Percentiles rank a stretch among this genome's conserved stretches.
Conservation (phyloP, 2,329 filamentous ascomycete genomes). For the Colletotrichum sp. region DNA sequence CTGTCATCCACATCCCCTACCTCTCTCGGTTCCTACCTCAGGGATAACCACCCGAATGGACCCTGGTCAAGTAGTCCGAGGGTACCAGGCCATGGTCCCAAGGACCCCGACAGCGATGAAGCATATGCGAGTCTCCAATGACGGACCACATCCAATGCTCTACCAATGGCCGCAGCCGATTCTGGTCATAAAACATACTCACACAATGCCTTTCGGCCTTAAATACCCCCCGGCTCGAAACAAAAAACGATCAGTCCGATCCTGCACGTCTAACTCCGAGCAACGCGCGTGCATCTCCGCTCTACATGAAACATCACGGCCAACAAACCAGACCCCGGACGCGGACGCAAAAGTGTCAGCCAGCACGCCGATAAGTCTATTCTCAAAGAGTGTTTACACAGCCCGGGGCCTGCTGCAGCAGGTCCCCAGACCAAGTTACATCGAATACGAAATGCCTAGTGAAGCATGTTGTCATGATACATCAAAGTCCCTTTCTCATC, state of each 20-base stretch:
- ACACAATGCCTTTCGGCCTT: not conserved
- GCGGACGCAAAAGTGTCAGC: not conserved
- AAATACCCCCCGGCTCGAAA: not conserved
- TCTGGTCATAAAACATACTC: not conserved
- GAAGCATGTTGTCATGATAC: not conserved
- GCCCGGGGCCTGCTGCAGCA: not conserved
- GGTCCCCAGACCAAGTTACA: not conserved
- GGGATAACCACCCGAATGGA: rapidly evolving
- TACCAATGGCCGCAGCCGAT: too few species aligned
- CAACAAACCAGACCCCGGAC: not conserved
- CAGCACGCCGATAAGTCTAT: not conserved
- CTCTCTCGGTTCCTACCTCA: not conserved
- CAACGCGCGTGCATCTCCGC: not conserved
- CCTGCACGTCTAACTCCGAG: not conserved
- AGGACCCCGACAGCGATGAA: not conserved
- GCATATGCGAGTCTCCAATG: not conserved
- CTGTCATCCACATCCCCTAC: not conserved
- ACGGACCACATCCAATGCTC: not conserved
- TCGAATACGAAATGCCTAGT: not conserved
- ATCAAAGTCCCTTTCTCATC: not conserved
- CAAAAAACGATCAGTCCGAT: not conserved
- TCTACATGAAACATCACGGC: not conserved
- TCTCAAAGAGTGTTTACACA: not conserved
- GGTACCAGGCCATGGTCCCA: not conserved
- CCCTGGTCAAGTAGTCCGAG: not conserved